phyloP scores from a whole-genome alignment of 2,329 filamentous ascomycete species.

The Sordariomycetes sp. region DNA sequence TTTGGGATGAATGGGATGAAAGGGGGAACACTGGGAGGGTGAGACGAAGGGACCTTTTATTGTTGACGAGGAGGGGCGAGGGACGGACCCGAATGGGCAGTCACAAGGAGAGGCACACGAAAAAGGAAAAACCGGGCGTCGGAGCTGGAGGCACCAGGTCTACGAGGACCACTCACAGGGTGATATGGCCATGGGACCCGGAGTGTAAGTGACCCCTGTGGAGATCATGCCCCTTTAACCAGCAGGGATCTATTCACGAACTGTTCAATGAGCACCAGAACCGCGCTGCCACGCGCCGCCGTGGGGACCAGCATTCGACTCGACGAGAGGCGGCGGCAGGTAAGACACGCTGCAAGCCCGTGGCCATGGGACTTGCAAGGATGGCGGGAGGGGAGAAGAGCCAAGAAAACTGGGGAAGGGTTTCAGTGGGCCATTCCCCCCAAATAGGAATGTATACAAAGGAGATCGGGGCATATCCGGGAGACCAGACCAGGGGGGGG shows the following conservation, averaged over 20 bases:
- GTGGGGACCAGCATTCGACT: not conserved
- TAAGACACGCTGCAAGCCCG: not conserved
- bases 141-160: not conserved
- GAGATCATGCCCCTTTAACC: not conserved
- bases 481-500: too few species aligned
- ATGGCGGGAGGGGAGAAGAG: too few species aligned
- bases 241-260: not conserved
- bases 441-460: not conserved
- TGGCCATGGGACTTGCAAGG: not conserved
- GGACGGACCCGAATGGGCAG: not conserved
- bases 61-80: not conserved
- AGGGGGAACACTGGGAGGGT: not conserved
- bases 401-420: not conserved
- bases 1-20: not conserved
- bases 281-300: not conserved
- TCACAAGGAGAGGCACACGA: not conserved
- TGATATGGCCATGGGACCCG: too few species aligned
- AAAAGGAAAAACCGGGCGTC: not conserved
- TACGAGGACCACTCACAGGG: too few species aligned
- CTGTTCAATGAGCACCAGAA: not conserved
- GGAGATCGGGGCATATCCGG: too few species aligned
- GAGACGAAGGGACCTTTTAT: constrained; percentile 2
- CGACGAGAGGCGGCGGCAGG: constrained; percentile 4
- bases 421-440: not conserved
- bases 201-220: too few species aligned